phyloP scores from a whole-genome alignment of 495 filamentous ascomycete species.

The Podospora australis region DNA sequence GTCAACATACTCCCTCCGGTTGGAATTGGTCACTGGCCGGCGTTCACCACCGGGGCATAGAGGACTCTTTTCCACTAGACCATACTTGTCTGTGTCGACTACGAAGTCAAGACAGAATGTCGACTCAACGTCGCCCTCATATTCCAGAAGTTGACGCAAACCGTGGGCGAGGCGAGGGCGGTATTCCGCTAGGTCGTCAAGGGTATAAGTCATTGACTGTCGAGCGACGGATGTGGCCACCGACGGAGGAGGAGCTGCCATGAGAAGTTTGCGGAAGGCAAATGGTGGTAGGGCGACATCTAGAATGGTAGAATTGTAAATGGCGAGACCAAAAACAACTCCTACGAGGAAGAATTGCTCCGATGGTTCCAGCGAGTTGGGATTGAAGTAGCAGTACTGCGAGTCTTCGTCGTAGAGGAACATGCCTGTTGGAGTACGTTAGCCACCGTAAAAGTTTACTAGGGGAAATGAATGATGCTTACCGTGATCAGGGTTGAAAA shows the following conservation, averaged over 20 bases:
- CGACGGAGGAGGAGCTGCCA: constrained; percentile 54
- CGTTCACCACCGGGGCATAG: constrained; percentile 72
- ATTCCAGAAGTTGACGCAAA: constrained; percentile 70
- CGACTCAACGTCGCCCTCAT: constrained; percentile 67
- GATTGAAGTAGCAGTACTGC: constrained; percentile 91
- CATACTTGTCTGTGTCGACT: constrained; percentile 71
- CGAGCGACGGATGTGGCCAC: constrained; percentile 50
- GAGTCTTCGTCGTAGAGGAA: constrained; percentile 96
- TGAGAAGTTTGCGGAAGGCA: constrained; percentile 80
- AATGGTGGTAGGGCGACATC: constrained; percentile 91
- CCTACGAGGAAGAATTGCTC: constrained; percentile 93
- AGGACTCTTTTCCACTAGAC: constrained; percentile 55
- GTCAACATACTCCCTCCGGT: constrained; percentile 83
- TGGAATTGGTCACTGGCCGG: constrained; percentile 74
- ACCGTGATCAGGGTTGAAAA: constrained; percentile 91
- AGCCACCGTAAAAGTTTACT: background rate
- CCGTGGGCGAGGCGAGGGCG: constrained; percentile 72
- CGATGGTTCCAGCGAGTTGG: constrained; percentile 82
- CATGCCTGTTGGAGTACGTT: constrained; percentile 50
- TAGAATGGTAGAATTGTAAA: constrained; percentile 95
- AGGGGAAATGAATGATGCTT: constrained; percentile 22
- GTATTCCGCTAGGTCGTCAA: constrained; percentile 83
- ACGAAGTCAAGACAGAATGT: constrained; percentile 84
- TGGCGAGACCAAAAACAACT: constrained; percentile 80
- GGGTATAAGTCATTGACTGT: constrained; percentile 59